Evolutionary conservation across 139 green algal genomes (phyloP), one percentile per base, ranked within the genome.

Genomic region (Haematococcus lacustris): DNA sequence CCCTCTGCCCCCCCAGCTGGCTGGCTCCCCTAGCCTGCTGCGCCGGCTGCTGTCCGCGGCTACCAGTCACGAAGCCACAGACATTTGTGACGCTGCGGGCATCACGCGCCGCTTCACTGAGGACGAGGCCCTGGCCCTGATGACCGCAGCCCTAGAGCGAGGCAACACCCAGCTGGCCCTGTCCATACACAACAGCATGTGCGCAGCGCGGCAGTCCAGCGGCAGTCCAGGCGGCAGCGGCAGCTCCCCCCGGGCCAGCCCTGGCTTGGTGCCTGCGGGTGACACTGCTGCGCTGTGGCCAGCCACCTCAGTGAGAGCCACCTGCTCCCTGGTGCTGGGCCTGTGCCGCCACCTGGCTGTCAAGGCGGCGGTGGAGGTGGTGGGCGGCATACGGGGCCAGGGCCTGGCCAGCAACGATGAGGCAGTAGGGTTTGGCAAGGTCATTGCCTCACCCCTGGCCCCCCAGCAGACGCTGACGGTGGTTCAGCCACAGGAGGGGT

Each of bases 401-500:
- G 91, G 91, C 25, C 40, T 94, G 43, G 80, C 87, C 0, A 33
- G 75, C 3, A 43, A 70, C 17, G 43, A 53, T n/a, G 79, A 84
- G 34, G 77, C 81, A 66, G 75, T 88, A 21, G 51, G 71, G 30
- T 78, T 83, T 64, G 75, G 81, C 41, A 80, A 79, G 13, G 87
- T 95, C 28, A 84, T 97, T 13, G 78, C 40, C 43, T 94, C 83
- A 32, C 91, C 92, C 0, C 79, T 92, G 62, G 78, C 79, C 5
- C 86, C 83, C 26, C 43, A 74, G 35, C 81, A 83, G 13, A 87
- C 92, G 25, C 85, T 97, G 47, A 77, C 90, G n/a, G 88, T 97
- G 3, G 88, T 94, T 57, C 90, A 96, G 78, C 92, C 92, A 9
- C 43, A 81, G 71, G 91, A 97, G 78, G 92, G 92, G 39, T 66